Percentiles rank a stretch among this genome's conserved stretches.
These are phyloP conservation scores for Colletotrichum aenigma DNA, from an alignment of 2,329 filamentous ascomycete species.

Conservation along the genomic window DNA sequence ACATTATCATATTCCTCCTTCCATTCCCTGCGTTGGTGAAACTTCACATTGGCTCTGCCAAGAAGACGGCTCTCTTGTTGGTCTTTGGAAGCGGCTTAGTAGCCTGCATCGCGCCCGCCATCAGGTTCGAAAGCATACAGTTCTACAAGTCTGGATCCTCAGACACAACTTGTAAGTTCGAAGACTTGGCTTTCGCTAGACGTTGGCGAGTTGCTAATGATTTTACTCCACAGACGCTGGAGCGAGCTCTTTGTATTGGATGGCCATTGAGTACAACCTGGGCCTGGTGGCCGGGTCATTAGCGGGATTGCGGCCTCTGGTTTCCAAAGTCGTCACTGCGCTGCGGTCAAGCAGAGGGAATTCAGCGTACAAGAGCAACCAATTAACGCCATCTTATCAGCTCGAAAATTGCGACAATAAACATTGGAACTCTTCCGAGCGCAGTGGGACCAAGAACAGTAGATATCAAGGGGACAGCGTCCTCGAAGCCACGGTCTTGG, in stretches of 20 bases:
- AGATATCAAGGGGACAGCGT: not conserved
- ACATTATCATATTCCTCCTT: not conserved
- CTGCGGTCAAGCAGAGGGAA: not conserved
- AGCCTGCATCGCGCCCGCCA: not conserved
- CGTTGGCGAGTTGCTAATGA: not conserved
- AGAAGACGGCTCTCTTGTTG: not conserved
- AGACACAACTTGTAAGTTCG: not conserved
- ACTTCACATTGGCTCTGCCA: not conserved
- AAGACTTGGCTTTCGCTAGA: not conserved
- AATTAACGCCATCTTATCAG: not conserved
- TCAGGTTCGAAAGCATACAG: not conserved
- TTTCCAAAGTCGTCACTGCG: not conserved
- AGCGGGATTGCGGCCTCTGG: not conserved
- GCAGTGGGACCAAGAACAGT: not conserved
- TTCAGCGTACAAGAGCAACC: not conserved
- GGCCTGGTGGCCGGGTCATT: not conserved
- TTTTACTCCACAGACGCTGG: not conserved
- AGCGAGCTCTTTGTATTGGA: not conserved
- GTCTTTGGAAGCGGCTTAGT: not conserved
- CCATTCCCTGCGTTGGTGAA: not conserved
- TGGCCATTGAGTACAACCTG: not conserved
- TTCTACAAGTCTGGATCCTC: not conserved
- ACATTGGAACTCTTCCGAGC: not conserved
- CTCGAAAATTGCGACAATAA: not conserved
- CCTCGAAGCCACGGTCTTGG: not conserved